These are phyloP conservation scores for Rossbeevera mucosa DNA, from an alignment of 768 basidiomycete species.

Conservation along the genomic window DNA sequence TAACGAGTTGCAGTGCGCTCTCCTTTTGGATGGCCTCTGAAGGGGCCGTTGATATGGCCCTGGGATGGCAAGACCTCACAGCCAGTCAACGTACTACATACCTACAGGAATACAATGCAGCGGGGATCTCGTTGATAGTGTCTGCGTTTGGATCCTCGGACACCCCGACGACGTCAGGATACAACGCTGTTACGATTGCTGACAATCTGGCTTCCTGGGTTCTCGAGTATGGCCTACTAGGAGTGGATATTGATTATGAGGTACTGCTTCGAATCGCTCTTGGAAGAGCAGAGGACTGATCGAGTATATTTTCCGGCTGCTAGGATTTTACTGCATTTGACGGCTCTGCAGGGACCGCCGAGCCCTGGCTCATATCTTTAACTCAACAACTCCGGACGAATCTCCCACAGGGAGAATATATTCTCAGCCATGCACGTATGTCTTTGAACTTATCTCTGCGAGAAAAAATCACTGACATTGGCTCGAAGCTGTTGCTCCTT, in stretches of 20 bases:
- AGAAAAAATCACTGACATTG: too few relatives aligned
- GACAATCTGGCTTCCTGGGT: constrained; percentile 44
- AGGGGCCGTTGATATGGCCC: constrained; percentile 43
- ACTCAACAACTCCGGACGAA: constrained; percentile 27
- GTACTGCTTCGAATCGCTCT: constrained; percentile 6
- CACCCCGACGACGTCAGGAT: constrained; percentile 38
- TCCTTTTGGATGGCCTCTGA: constrained; percentile 37
- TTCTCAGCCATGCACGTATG: constrained; percentile 35
- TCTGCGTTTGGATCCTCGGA: constrained; percentile 45
- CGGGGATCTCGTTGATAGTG: constrained; percentile 55
- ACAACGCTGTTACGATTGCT: constrained; percentile 36
- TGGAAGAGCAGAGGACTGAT: background rate
- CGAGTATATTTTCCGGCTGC: background rate
- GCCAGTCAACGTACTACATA: constrained; percentile 36
- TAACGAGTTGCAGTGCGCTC: constrained; percentile 25
- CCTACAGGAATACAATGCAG: constrained; percentile 45
- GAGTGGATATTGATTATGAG: constrained; percentile 53
- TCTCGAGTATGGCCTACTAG: constrained; percentile 41
- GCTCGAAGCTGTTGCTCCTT: constrained; percentile 39
- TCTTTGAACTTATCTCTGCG: background rate
- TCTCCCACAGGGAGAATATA: constrained; percentile 32
- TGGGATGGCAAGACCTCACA: constrained; percentile 38
- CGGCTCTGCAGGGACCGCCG: constrained; percentile 40
- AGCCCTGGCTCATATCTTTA: constrained; percentile 36
- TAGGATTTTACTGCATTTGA: constrained; percentile 58